Evolutionary conservation across 352 stramenopile species (phyloP).

Genomic region (Phytopythium litorale): DNA sequence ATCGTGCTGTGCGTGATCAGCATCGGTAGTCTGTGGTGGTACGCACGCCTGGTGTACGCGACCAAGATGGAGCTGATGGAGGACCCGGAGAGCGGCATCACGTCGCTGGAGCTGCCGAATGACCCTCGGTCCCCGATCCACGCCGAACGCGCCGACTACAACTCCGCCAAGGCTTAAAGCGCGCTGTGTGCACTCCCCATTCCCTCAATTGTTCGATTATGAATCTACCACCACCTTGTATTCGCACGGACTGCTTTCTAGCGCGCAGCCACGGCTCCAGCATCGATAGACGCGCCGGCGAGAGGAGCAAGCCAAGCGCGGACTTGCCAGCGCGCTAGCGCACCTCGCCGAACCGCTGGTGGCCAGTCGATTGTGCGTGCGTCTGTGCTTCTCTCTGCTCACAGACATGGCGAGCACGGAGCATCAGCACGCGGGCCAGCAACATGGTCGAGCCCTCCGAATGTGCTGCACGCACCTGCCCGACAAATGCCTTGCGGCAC

Average conservation of each 20-base stretch:
- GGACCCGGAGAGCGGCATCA: constrained; percentile 35
- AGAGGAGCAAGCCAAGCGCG: too few species aligned
- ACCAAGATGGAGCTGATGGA: constrained; percentile 43
- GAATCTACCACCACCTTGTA: not conserved
- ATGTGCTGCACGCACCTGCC: constrained; percentile 32
- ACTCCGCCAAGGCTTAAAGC: constrained; percentile 6
- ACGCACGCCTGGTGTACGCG: constrained; percentile 49
- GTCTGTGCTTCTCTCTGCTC: constrained; percentile 45
- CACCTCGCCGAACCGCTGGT: constrained; percentile 77
- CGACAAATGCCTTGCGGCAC: constrained; percentile 60
- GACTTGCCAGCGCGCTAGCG: not conserved
- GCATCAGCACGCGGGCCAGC: too few species aligned
- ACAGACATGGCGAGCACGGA: not conserved
- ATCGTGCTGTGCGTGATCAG: constrained; percentile 55
- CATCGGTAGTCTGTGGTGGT: constrained; percentile 59
- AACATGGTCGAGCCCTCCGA: not conserved
- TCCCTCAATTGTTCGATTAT: constrained; percentile 1
- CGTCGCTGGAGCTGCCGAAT: constrained; percentile 23
- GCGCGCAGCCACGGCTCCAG: not conserved
- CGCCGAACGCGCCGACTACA: constrained; percentile 21
- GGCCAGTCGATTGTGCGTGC: constrained; percentile 58
- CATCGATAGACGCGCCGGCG: not conserved
- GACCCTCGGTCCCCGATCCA: constrained; percentile 42
- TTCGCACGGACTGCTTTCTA: too few species aligned
- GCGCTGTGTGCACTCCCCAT: not conserved